Base-by-base conservation (phyloP, 306 rosid genomes). In the Senna siamea region DNA sequence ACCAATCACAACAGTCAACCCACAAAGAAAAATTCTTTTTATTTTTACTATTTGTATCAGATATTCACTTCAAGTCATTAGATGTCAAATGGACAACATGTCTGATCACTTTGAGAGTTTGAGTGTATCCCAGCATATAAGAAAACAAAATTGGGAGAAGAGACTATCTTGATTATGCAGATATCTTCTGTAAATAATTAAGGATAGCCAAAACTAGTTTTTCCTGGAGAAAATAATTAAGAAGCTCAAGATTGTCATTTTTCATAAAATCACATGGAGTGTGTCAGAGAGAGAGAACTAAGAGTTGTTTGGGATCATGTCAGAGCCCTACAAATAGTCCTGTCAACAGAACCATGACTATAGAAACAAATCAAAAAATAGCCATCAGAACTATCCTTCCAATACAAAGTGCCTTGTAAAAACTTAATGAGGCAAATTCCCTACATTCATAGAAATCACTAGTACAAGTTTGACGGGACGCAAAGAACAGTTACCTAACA, bases 1-100 rank as follows among this genome's bases (percentile, higher is more conserved):
- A 30, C 6, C 5, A 55, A 66, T 57, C 66, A 37, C 65, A 65
- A 51, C 40, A 43, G 38, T 22, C 38, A 76, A 79, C 46, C 55
- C n/a, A 59, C 4, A 11, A 37, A 65, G 11, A 19, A 72, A 9
- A 72, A 9, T 34, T 20, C 19, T 68, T 76, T 77, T 26, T 26
- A 1, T 26, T 26, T 32, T 58, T 48, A 74, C 30, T 2, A 30
- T 35, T 57, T 15, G 47, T 35, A 10, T 8, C 46, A 56, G 52
- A 17, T 13, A 65, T 35, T 35, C 18, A 22, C 9, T 68, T 47
- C 47, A 47, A 59, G 46, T 58, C 28, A 46, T 58, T 22, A 76
- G 7, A 58, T 22, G 59, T 59, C 6, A 51, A 69, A 50, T 26
- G 2, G 47, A 28, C 48, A 51, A 60, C n/a, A n/a, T n/a, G n/a